Evolutionary conservation across 2,329 filamentous ascomycete genomes (phyloP), one percentile per base, ranked within the genome.

Genomic region (Aspergillus transmontanensis): DNA sequence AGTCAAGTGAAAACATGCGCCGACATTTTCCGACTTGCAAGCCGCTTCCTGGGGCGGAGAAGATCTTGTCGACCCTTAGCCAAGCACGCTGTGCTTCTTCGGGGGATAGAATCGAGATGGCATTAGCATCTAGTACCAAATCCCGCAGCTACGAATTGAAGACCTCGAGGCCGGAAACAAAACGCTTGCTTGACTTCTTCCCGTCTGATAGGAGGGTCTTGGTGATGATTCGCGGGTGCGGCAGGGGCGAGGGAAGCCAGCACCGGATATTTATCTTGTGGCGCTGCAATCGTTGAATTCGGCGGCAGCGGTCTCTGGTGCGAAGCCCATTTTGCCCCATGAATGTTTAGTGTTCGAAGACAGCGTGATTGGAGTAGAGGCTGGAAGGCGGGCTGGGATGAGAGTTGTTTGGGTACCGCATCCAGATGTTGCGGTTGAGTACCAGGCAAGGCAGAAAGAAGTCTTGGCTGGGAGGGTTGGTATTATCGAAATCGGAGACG

Each of bases 301-400:
- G 1, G 6, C 36, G 36, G 36, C 36, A 39, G 16, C 36, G 30
- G 57, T 26, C 3, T 16, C 39, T 28, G 59, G 23, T 6, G 48
- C 10, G 55, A 65, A 34, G 10, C 9, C n/a, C 14, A 71, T 73
- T 14, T 57, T 72, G 19, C 69, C 71, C 1, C 65, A 64, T 1
- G 74, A 77, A 65, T 76, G 73, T 68, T 66, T 77, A 36, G 74
- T 77, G 9, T 77, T 77, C 23, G 75, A 76, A 62, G 74, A 78
- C 68, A 75, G 71, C 9, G 62, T 76, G 32, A 67, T 65, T 54
- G 71, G 75, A 10, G 70, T 76, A 26, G 74, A 76, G 61, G 71
- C 75, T 53, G 71, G 64, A 57, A 75, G 73, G 62, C 59, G 72
- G 26, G 75, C 75, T 57, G 73, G 73, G 19, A 78, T 76, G 74